Evolutionary conservation across 208 protist genomes (phyloP).

Genomic region (Endotrypanum monterogeii): DNA sequence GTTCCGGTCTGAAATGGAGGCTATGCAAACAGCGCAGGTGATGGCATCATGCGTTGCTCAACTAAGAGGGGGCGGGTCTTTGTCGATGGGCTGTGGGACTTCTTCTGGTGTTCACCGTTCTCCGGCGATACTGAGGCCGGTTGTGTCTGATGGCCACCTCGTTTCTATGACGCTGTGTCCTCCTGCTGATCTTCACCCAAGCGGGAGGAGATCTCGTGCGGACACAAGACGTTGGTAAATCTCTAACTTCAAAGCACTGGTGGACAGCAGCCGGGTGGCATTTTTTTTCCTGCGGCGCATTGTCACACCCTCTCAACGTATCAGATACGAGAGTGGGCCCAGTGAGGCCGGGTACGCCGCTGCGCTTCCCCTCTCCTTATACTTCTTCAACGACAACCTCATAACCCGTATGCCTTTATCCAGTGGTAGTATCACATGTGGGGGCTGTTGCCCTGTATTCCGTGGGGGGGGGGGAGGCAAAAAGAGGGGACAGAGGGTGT

Average conservation of each 20-base stretch:
- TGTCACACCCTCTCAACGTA: no score
- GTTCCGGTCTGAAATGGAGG: conserved; percentile 60
- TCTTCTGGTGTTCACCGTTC: not conserved
- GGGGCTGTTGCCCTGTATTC: no score
- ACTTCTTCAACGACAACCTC: no score
- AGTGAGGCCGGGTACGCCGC: no score
- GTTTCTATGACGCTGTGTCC: conserved; percentile 28
- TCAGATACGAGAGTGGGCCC: no score
- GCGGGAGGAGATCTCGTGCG: not conserved
- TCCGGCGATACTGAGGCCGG: conserved; percentile 33
- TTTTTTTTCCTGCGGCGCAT: no score
- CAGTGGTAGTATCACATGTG: no score
- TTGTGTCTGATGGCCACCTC: conserved; percentile 43
- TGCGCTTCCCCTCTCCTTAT: no score
- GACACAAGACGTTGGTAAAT: not conserved
- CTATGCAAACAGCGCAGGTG: conserved; percentile 52
- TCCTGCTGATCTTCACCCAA: not conserved
- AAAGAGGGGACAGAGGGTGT: not conserved
- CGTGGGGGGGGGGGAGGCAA: not conserved
- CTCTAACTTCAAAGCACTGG: not conserved
- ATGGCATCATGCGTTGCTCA: conserved; percentile 45
- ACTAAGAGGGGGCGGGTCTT: conserved; percentile 2
- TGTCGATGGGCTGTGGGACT: not conserved
- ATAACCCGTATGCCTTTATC: no score
- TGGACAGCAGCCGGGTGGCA: no score